These are phyloP conservation scores for Eimeria maxima DNA, from an alignment of 169 alveolate species.

Conservation along the genomic window DNA sequence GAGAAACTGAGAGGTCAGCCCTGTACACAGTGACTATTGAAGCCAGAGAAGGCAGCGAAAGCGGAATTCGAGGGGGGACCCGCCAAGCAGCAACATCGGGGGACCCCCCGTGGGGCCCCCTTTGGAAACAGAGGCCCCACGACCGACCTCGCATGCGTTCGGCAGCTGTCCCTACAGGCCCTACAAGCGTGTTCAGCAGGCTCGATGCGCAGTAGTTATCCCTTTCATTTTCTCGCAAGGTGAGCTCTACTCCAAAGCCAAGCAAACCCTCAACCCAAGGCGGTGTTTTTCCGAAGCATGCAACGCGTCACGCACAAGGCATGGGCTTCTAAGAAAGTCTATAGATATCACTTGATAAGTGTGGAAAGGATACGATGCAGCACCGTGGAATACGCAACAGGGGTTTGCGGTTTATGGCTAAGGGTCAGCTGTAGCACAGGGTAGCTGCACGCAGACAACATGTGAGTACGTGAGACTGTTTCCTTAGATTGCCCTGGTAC, in stretches of 20 bases:
- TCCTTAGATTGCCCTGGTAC: not conserved
- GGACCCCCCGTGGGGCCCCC: not conserved
- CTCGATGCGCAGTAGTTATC: not conserved
- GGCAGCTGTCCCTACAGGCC: not conserved
- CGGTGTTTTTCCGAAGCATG: too few relatives aligned
- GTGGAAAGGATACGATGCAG: not conserved
- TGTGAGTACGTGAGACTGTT: not conserved
- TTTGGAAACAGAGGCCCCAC: not conserved
- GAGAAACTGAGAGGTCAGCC: not conserved
- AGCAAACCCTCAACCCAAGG: not conserved
- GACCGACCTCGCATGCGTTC: not conserved
- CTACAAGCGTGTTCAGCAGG: not conserved
- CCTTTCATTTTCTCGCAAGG: not conserved
- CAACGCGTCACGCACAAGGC: too few relatives aligned
- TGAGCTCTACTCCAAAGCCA: not conserved
- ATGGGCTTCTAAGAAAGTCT: not conserved
- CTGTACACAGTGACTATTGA: not conserved
- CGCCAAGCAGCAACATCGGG: not conserved
- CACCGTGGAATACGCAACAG: not conserved
- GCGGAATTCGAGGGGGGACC: not conserved
- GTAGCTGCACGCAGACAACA: not conserved
- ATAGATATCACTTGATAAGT: not conserved
- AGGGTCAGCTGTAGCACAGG: not conserved
- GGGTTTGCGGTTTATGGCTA: not conserved
- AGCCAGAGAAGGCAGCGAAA: not conserved